Base-by-base conservation (phyloP, 2,329 filamentous ascomycete species). In the Metarhizium rileyi region DNA sequence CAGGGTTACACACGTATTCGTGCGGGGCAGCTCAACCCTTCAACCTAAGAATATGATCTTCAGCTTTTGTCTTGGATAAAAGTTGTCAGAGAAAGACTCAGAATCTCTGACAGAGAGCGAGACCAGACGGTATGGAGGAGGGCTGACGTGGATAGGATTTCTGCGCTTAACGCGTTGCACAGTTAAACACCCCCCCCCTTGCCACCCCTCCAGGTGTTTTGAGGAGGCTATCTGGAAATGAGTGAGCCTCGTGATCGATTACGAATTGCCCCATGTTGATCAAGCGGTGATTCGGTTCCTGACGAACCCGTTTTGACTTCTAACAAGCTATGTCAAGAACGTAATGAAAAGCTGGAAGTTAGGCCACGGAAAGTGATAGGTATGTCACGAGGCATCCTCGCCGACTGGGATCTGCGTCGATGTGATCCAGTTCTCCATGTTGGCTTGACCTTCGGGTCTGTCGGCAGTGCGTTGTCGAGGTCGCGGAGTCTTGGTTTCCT, bases 391-490 rank as follows among this genome's bases (percentile, higher is more conserved):
- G 42, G 59, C 53, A 14, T 67, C 66, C 42, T 67, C 66, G 10
- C 65, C 67, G 36, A 63, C 61, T 16, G 76, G 78, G 56, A 81
- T 70, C 64, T 90, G 87, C n/a, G 86, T 90, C 44, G 85, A 88
- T 23, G 77, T 73, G 60, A 91, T 90, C 84, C 87, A 91, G 61
- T 88, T 86, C 68, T 90, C 86, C 86, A 91, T 89, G 66, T 81
- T 75, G 49, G 80, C 83, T 63, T 86, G 84, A 40, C 81, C 80
- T 44, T 69, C 71, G 10, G 71, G 67, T 49, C 56, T 59, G 38
- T 50, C 55, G 40, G 57, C 58, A 46, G 56, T 60, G 50, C 62
- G 61, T 46, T 54, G 55, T 49, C 61, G 54, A 49, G 62, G 54
- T 48, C 62, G 66, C 50, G 60, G 66, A 44, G 66, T 64, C 56